These are phyloP conservation scores for Mortierella sp. DNA, from an alignment of 371 early-diverging fungal species.

Conservation along the genomic window DNA sequence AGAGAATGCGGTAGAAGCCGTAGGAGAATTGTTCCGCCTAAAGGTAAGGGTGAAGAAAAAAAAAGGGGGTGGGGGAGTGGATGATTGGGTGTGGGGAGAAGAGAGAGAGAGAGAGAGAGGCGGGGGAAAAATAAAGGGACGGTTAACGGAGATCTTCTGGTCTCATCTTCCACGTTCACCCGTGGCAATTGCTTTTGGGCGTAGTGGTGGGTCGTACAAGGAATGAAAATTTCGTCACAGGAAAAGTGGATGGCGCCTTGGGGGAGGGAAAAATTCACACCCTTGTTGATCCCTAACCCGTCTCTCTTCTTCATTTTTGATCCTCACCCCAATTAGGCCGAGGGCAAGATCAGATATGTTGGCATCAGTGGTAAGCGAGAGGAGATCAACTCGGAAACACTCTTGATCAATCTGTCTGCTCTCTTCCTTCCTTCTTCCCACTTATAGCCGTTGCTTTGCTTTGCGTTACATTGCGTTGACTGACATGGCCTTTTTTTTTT, in stretches of 20 bases:
- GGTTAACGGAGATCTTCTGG: no score
- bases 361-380: conserved; percentile 72
- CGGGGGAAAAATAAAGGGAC: no score
- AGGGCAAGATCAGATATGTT: conserved; percentile 75
- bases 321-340: conserved; percentile 44
- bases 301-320: conserved; percentile 1
- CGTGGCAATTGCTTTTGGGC: no score
- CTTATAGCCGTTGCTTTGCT: neutral
- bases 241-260: neutral
- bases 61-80: neutral
- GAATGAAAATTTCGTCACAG: neutral
- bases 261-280: neutral
- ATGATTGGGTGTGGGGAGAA: no score
- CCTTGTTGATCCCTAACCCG: no score
- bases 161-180: neutral
- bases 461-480: neutral
- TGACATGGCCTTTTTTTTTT: neutral
- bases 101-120: no score
- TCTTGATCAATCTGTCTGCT: conserved; percentile 1
- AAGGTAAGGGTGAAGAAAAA: conserved; percentile 56
- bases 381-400: neutral
- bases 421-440: neutral
- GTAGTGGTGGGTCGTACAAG: neutral
- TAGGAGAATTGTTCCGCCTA: conserved; percentile 72
- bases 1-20: conserved; percentile 66